Evolutionary conservation across 371 early-diverging fungal species (phyloP).

Genomic region (Haplosporangium sp.): DNA sequence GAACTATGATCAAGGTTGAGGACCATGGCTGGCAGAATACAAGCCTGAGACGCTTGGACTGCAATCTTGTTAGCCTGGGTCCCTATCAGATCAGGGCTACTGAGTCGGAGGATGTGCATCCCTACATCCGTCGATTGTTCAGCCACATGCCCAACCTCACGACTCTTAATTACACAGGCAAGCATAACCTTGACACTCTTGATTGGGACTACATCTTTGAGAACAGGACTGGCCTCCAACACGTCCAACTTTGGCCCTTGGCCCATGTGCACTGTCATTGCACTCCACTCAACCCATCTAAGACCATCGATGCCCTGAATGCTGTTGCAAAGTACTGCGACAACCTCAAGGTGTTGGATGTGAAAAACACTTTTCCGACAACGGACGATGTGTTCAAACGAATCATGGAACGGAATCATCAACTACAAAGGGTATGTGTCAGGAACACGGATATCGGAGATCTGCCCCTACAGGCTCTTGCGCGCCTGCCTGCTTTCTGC

Average conservation of each 20-base stretch:
- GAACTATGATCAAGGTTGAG: constrained; percentile 1
- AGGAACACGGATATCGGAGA: constrained; percentile 2
- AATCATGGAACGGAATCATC: neutral
- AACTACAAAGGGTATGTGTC: neutral
- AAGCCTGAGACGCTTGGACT: neutral
- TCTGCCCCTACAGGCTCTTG: neutral
- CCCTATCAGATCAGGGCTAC: neutral
- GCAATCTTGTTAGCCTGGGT: neutral
- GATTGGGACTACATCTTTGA: constrained; percentile 11
- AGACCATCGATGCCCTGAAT: neutral
- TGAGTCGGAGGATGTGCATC: neutral
- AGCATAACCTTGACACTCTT: neutral
- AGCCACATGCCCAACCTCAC: constrained; percentile 8
- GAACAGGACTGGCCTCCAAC: neutral
- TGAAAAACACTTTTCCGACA: neutral
- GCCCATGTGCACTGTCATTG: neutral
- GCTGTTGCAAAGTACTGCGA: neutral
- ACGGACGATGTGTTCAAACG: constrained; percentile 6
- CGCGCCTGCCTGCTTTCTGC: neutral
- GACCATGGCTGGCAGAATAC: constrained; percentile 5
- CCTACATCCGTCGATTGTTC: constrained; percentile 9
- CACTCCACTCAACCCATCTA: neutral
- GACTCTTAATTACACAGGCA: neutral
- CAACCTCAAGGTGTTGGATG: neutral
- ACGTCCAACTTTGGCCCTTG: neutral